Percentiles rank a stretch among this genome's conserved stretches.
phyloP scores from a whole-genome alignment of 2,329 filamentous ascomycete genomes.

The Diaporthe citri region DNA sequence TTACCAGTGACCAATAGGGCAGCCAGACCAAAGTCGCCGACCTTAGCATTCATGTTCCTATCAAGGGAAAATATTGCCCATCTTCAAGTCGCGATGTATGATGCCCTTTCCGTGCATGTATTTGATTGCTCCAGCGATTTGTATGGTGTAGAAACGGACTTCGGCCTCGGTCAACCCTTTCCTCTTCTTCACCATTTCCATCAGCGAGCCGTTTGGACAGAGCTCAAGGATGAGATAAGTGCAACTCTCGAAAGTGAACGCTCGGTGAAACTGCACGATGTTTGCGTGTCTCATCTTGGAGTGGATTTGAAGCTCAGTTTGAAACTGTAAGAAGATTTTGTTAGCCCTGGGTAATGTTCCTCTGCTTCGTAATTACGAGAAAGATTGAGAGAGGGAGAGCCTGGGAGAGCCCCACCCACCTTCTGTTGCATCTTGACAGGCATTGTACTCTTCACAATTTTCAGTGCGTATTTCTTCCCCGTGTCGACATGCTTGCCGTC shows the following conservation, averaged over 20 bases:
- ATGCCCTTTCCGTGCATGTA: conserved; percentile 97
- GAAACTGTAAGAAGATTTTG: conserved; percentile 61
- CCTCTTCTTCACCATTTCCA: conserved; percentile 96
- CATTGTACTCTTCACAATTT: conserved; percentile 88
- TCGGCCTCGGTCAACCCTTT: conserved; percentile 94
- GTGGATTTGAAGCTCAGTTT: conserved; percentile 94
- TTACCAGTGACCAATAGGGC: conserved; percentile 91
- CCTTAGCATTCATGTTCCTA: conserved; percentile 95
- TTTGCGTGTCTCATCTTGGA: conserved; percentile 97
- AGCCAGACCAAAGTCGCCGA: conserved; percentile 96
- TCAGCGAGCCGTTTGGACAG: conserved; percentile 94
- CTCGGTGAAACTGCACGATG: conserved; percentile 94
- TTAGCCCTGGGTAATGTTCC: background rate
- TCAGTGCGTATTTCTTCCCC: conserved; percentile 79
- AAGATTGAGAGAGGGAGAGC: background rate
- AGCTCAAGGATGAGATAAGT: conserved; percentile 96
- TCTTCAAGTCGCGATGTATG: conserved; percentile 96
- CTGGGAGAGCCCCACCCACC: conserved; percentile 59
- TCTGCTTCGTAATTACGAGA: background rate
- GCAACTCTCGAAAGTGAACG: conserved; percentile 88
- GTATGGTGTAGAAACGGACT: conserved; percentile 91
- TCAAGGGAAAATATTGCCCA: conserved; percentile 98
- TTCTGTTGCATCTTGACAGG: conserved; percentile 87
- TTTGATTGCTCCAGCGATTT: conserved; percentile 96
- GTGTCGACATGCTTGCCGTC: conserved; percentile 76